Evolutionary conservation across 176 grass and related monocot species (phyloP).

Genomic region (Aegilops speltoides): DNA sequence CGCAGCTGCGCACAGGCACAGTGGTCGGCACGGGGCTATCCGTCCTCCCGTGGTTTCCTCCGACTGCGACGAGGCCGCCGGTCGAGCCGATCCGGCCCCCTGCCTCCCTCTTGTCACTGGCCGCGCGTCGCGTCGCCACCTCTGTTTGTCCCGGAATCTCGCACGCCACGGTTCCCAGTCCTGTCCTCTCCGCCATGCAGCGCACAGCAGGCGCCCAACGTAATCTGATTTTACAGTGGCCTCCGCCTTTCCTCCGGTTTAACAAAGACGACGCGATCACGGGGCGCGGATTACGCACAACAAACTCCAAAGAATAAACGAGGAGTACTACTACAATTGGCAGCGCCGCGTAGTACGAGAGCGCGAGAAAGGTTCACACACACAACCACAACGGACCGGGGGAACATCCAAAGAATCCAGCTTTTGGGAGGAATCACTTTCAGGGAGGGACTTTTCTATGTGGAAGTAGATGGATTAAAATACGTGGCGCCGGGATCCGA

Average conservation of each 20-base stretch:
- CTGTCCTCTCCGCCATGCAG: slow-evolving; percentile 5
- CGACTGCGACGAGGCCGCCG: neutral
- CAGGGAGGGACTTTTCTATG: neutral
- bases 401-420: slow-evolving; percentile 45
- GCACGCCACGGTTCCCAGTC: neutral
- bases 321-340: no score
- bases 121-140: slow-evolving; percentile 23
- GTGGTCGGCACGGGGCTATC: neutral
- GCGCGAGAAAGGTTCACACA: no score
- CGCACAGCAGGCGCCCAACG: neutral
- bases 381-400: neutral
- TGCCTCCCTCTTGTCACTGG: neutral
- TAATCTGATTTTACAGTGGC: neutral
- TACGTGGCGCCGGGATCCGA: slow-evolving; percentile 20
- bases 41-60: neutral
- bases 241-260: neutral
- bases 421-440: slow-evolving; percentile 38
- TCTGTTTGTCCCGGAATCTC: slow-evolving; percentile 32
- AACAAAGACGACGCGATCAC: neutral
- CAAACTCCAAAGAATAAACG: no score
- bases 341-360: no score
- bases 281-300: no score
- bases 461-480: neutral
- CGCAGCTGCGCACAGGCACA: neutral
- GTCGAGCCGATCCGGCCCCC: neutral